Conservation (phyloP, 164 flowering plant species). For the Tetrastigma voinierianum region DNA sequence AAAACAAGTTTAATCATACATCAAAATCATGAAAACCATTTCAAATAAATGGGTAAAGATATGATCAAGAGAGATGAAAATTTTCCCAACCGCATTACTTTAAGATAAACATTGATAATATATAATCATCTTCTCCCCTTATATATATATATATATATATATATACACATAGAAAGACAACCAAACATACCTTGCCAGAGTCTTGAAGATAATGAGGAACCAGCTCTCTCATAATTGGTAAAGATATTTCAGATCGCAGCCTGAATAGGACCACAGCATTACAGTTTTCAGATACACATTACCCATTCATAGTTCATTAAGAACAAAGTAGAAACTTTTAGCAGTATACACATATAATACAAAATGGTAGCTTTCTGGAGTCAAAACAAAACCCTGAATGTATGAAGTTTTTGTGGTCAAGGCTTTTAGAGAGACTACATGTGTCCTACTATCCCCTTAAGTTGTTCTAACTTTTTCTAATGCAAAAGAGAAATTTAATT, state of each 20-base stretch:
- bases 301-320: background rate
- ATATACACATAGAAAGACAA: background rate
- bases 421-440: too few species aligned
- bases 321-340: background rate
- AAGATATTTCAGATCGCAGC: conserved; percentile 80
- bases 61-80: background rate
- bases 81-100: too few species aligned
- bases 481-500: too few species aligned
- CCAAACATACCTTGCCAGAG: conserved; percentile 55
- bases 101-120: too few species aligned
- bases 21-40: background rate
- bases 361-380: too few species aligned
- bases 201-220: conserved; percentile 97
- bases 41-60: background rate
- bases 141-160: too few species aligned
- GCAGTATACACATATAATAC: too few species aligned
- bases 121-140: too few species aligned
- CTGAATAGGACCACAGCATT: conserved; percentile 37
- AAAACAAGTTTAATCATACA: background rate
- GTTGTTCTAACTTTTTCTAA: too few species aligned
- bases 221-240: conserved; percentile 89
- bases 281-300: background rate
- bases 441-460: too few species aligned
- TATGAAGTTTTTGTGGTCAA: too few species aligned
- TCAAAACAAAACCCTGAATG: too few species aligned